These are phyloP conservation scores for Sambucus nigra DNA, from an alignment of 129 eudicot genomes.

Conservation along the genomic window DNA sequence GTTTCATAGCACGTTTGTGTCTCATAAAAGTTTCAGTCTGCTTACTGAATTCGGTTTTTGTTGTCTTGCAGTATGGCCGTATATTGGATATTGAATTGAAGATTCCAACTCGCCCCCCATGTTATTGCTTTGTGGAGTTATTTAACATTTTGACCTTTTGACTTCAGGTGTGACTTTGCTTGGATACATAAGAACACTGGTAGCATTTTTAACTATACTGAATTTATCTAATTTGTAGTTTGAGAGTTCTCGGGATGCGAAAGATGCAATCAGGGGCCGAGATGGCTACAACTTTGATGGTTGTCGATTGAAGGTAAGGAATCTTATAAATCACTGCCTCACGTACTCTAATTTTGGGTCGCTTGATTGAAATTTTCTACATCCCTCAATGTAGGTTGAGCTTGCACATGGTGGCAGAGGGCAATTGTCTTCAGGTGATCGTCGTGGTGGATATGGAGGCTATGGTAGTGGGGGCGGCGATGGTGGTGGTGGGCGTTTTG, in stretches of 20 bases:
- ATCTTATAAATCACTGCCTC: not conserved
- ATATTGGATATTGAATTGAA: constrained; percentile 89
- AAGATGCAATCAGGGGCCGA: constrained; percentile 94
- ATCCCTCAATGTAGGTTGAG: constrained; percentile 54
- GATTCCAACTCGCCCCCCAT: constrained; percentile 97
- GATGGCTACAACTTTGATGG: constrained; percentile 99
- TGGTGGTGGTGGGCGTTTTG: constrained; percentile 25
- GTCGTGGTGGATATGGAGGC: constrained; percentile 1
- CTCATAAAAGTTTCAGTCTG: not conserved
- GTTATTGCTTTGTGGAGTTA: constrained; percentile 97
- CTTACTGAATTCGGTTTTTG: constrained; percentile 9
- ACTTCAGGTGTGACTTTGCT: not conserved
- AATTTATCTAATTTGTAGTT: constrained; percentile 41
- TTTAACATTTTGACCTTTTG: not conserved
- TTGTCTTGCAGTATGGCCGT: constrained; percentile 73
- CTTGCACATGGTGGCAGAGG: constrained; percentile 98
- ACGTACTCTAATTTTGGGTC: not conserved
- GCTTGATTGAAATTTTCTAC: not conserved
- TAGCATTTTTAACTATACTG: not conserved
- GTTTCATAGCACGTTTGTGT: not conserved
- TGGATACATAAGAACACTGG: too few relatives aligned
- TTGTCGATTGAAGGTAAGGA: constrained; percentile 78
- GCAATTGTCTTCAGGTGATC: constrained; percentile 37
- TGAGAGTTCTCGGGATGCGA: constrained; percentile 88
- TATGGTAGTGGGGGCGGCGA: constrained; percentile 38